Evolutionary conservation across 2,329 filamentous ascomycete species (phyloP), one percentile per base, ranked within the genome.

Genomic region (Xylaria sp.): DNA sequence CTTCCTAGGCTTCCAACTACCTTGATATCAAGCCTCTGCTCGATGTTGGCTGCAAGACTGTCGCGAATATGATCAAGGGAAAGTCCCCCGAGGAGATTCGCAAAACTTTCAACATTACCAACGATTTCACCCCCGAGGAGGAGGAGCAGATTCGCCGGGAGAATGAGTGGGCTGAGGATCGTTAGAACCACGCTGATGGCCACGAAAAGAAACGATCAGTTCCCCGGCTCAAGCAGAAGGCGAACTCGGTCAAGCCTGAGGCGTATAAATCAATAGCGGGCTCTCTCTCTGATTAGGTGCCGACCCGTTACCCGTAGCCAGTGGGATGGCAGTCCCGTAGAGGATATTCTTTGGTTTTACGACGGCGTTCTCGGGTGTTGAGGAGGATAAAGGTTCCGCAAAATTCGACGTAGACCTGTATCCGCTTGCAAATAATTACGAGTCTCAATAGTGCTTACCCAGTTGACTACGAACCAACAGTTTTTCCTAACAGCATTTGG

Each of bases 41-140:
- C 32, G 96, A 99, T 73, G 95, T 98, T 68, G 96, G 96, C 70
- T 99, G 96, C 89, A 99, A 99, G 89, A 99, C 96, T 0, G 96
- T 99, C 18, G 96, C 96, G 70, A 99, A 99, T 84, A 99, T 99
- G 96, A 99, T 99, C 87, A 99, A 99, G 92, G 96, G 96, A 84
- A 99, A 99, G 87, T 97, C 94, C 0, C 96, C 96, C 3, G 96
- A 99, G 81, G 96, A 99, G 85, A 99, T 99, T 77, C 93, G 96
- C 60, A 99, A 98, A 87, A 99, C 96, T 0, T 99, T 99, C 86
- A 99, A 99, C 84, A 99, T 99, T 78, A 96, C 97, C 77, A 99
- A 99, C 77, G 96, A 99, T 81, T 99, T 99, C 84, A 98, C 96
- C 0, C 93, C 95, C 2, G 96, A 99, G 82, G 96, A 99, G 84